A percentile compares a stretch with the other conserved stretches of the same genome.
These are phyloP conservation scores for Podospora conica DNA, from an alignment of 495 filamentous ascomycete genomes.

Conservation along the genomic window DNA sequence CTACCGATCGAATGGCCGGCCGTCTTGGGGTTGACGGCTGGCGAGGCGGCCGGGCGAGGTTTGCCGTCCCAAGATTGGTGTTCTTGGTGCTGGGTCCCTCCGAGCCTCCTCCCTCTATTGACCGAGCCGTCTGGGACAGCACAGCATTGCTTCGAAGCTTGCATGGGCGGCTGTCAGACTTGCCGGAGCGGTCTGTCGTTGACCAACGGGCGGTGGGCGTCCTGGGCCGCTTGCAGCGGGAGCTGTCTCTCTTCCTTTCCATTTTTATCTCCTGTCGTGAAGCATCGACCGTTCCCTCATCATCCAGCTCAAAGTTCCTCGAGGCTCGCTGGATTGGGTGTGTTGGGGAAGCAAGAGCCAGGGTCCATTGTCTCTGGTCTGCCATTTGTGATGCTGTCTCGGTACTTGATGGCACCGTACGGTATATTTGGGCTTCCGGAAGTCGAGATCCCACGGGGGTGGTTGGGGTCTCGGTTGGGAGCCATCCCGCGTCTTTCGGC, in stretches of 20 bases:
- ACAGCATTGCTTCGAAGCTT: neutral
- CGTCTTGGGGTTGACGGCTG: neutral
- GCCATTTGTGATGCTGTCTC: neutral
- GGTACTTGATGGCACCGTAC: neutral
- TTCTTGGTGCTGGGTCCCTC: neutral
- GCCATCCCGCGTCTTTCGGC: neutral
- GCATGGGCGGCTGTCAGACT: neutral
- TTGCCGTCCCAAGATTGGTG: neutral
- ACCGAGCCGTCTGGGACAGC: neutral
- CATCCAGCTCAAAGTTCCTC: neutral
- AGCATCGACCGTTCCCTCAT: neutral
- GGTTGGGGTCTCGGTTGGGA: neutral
- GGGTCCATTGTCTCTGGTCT: neutral
- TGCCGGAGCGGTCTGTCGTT: neutral
- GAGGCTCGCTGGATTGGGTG: neutral
- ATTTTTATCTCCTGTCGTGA: neutral
- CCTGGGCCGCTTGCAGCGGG: neutral
- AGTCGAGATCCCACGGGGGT: neutral
- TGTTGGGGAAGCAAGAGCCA: neutral
- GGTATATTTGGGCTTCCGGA: neutral
- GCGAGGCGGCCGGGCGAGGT: neutral
- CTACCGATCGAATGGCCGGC: neutral
- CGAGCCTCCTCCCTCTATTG: neutral
- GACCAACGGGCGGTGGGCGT: neutral
- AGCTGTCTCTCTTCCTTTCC: neutral